Evolutionary conservation across 2,329 filamentous ascomycete genomes (phyloP).

Genomic region (Zymoseptoria ardabiliae): DNA sequence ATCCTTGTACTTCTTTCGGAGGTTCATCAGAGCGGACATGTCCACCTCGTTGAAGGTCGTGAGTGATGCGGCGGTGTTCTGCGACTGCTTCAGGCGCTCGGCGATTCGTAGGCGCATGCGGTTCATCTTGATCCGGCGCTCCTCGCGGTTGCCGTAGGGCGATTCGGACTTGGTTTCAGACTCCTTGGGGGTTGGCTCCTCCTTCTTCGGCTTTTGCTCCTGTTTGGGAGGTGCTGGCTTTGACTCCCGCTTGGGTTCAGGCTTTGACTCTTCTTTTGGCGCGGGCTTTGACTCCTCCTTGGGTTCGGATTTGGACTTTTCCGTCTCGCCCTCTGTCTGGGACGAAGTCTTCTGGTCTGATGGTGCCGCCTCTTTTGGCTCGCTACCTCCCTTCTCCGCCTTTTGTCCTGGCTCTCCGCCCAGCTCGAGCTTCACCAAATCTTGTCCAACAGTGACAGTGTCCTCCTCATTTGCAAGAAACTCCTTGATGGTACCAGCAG

Average conservation of each 20-base stretch:
- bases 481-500: constrained; percentile 85
- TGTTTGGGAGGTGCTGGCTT: constrained; percentile 32
- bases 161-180: constrained; percentile 32
- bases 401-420: constrained; percentile 56
- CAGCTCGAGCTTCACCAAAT: constrained; percentile 77
- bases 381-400: constrained; percentile 47
- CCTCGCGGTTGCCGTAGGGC: constrained; percentile 66
- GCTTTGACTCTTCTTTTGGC: constrained; percentile 38
- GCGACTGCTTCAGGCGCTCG: constrained; percentile 96
- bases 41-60: constrained; percentile 99
- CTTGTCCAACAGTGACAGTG: constrained; percentile 89
- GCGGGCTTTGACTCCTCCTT: constrained; percentile 42
- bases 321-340: constrained; percentile 40
- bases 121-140: constrained; percentile 98
- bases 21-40: constrained; percentile 96
- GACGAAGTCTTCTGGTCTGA: constrained; percentile 51
- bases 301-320: constrained; percentile 7
- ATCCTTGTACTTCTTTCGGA: constrained; percentile 96
- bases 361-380: constrained; percentile 54
- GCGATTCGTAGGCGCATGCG: constrained; percentile 96
- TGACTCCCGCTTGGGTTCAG: constrained; percentile 41
- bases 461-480: constrained; percentile 89
- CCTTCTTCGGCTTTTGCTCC: constrained; percentile 31
- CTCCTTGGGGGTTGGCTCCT: constrained; percentile 35
- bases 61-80: constrained; percentile 93